Percentiles rank a stretch among this genome's conserved stretches.
Evolutionary conservation across 2,329 filamentous ascomycete species (phyloP).

Genomic region (Aspergillus texensis): DNA sequence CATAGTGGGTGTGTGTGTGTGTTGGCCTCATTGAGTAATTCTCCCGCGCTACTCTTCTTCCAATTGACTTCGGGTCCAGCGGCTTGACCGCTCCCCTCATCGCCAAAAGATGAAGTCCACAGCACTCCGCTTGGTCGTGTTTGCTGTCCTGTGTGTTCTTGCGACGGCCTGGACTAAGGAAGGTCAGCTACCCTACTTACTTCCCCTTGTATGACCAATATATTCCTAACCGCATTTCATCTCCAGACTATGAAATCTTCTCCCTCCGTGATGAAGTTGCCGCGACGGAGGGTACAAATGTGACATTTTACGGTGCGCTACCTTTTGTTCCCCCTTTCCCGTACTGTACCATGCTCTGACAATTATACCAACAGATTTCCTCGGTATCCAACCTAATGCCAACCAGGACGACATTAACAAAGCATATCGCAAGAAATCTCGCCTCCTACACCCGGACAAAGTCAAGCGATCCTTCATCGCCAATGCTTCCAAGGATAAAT

Average conservation of each 20-base stretch:
- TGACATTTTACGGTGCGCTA: conserved; percentile 78
- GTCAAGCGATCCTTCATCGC: conserved; percentile 80
- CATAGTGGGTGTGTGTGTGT: conserved; percentile 5
- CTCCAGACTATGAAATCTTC: conserved; percentile 93
- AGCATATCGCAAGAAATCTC: conserved; percentile 86
- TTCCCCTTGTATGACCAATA: not conserved
- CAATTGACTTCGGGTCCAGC: conserved; percentile 21
- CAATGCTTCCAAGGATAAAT: conserved; percentile 62
- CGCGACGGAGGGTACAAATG: conserved; percentile 71
- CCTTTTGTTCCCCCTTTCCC: not conserved
- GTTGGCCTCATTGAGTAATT: not conserved
- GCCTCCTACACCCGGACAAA: conserved; percentile 90
- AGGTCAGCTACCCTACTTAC: conserved; percentile 56
- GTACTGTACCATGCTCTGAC: not conserved
- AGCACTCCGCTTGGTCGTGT: conserved; percentile 64
- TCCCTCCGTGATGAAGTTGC: conserved; percentile 85
- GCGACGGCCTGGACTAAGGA: conserved; percentile 83
- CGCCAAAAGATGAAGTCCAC: conserved; percentile 68
- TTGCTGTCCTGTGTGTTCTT: conserved; percentile 69
- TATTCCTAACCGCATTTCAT: conserved; percentile 7
- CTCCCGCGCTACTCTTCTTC: conserved; percentile 17
- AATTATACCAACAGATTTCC: conserved; percentile 61
- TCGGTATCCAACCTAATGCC: conserved; percentile 73
- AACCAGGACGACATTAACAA: conserved; percentile 88
- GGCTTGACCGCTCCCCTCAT: conserved; percentile 28